Evolutionary conservation across 768 basidiomycete species (phyloP).

Genomic region (Pisolithus albus): DNA sequence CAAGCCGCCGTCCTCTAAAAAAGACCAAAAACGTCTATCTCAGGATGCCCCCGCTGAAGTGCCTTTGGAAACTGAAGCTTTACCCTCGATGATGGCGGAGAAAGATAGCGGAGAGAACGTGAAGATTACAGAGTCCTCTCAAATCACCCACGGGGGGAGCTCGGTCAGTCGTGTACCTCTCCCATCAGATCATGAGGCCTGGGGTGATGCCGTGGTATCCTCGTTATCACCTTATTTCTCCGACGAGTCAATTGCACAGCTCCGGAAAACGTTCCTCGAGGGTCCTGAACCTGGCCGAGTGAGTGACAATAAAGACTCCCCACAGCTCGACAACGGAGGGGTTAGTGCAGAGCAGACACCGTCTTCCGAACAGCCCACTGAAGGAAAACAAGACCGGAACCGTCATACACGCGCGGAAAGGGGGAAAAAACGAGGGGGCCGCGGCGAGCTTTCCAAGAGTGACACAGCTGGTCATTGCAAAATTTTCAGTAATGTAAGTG

Average conservation of each 20-base stretch:
- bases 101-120: constrained; percentile 3
- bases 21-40: constrained; percentile 26
- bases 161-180: neutral
- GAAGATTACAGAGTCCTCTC: constrained; percentile 3
- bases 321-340: constrained; percentile 11
- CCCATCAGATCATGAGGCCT: constrained; percentile 36
- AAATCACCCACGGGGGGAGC: neutral
- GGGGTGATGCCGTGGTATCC: constrained; percentile 56
- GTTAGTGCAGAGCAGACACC: constrained; percentile 1
- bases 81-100: constrained; percentile 10
- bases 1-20: constrained; percentile 55
- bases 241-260: constrained; percentile 45
- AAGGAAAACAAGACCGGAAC: constrained; percentile 34
- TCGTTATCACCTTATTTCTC: constrained; percentile 60
- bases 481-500: constrained; percentile 75
- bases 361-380: constrained; percentile 20
- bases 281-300: constrained; percentile 72
- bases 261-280: constrained; percentile 74
- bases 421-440: constrained; percentile 41
- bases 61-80: constrained; percentile 5
- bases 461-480: constrained; percentile 60
- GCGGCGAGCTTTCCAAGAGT: constrained; percentile 35
- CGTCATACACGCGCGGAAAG: constrained; percentile 36
- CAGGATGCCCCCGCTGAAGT: constrained; percentile 11
- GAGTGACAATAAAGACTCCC: constrained; percentile 50